Conservation (phyloP, 768 basidiomycete genomes). For the Hygrocybe punicea region DNA sequence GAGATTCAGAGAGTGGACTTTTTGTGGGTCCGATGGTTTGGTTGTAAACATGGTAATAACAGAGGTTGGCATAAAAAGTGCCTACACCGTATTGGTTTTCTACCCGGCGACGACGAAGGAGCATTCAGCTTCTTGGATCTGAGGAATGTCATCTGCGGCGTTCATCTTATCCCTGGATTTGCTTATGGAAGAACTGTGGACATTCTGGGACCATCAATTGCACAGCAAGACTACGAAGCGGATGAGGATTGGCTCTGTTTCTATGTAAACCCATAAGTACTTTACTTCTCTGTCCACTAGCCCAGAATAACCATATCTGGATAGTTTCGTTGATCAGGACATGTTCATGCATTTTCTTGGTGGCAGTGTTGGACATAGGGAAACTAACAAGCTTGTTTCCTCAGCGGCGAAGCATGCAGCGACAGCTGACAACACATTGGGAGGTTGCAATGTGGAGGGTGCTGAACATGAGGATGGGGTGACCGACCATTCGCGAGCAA, state of each 20-base stretch:
- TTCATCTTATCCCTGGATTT: conserved; percentile 15
- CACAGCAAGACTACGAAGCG: neutral
- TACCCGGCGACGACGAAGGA: neutral
- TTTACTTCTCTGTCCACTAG: neutral
- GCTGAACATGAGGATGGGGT: too few relatives aligned
- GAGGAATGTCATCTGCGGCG: conserved; percentile 9
- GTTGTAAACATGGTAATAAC: conserved; percentile 20
- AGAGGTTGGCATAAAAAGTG: conserved; percentile 25
- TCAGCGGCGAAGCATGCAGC: conserved; percentile 38
- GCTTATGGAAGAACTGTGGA: conserved; percentile 5
- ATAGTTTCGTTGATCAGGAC: too few relatives aligned
- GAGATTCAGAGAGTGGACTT: conserved; percentile 33
- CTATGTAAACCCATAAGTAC: conserved; percentile 38
- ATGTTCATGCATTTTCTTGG: too few relatives aligned
- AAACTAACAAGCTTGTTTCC: conserved; percentile 33
- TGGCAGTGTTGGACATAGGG: too few relatives aligned
- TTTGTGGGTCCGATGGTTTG: conserved; percentile 43
- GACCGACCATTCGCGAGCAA: neutral
- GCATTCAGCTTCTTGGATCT: conserved; percentile 4
- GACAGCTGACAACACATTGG: conserved; percentile 27
- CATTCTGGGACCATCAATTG: conserved; percentile 4
- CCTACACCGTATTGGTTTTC: conserved; percentile 23
- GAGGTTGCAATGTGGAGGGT: conserved; percentile 10
- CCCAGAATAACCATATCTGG: neutral
- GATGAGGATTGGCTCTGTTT: conserved; percentile 28